These are phyloP conservation scores for Hansenula sp. DNA, from an alignment of 1,139 yeast genomes.

Conservation along the genomic window DNA sequence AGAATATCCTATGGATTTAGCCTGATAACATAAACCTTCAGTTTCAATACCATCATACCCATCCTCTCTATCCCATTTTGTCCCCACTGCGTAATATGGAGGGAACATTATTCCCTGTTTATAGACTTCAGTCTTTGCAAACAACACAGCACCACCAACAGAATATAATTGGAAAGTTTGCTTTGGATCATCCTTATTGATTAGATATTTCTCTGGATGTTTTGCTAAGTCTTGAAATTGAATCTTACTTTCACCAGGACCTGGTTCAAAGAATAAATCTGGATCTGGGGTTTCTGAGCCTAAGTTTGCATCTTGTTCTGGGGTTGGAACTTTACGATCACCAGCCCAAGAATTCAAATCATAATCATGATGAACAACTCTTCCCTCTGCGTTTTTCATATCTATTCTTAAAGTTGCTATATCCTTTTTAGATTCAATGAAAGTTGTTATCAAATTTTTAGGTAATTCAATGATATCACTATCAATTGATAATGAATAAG, in stretches of 20 bases:
- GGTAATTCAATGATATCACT: conserved; percentile 36
- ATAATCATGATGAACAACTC: conserved; percentile 26
- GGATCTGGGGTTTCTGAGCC: conserved; percentile 34
- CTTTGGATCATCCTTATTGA: conserved; percentile 11
- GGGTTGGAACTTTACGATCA: conserved; percentile 33
- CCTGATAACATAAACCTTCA: conserved; percentile 47
- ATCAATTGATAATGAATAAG: conserved; percentile 41
- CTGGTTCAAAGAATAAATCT: conserved; percentile 36
- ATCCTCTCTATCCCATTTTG: conserved; percentile 41
- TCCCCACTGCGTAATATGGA: conserved; percentile 41
- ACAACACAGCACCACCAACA: conserved; percentile 48
- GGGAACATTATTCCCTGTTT: conserved; percentile 46
- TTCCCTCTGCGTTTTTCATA: conserved; percentile 10
- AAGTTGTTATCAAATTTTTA: conserved; percentile 29
- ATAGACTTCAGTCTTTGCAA: conserved; percentile 37
- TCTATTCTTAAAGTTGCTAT: conserved; percentile 39
- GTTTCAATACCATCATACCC: conserved; percentile 54
- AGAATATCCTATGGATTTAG: conserved; percentile 38
- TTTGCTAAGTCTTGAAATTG: conserved; percentile 30
- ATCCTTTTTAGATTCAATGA: conserved; percentile 34
- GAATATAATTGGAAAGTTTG: conserved; percentile 35
- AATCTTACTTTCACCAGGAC: conserved; percentile 31
- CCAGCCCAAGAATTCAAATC: conserved; percentile 50
- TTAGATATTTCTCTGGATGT: conserved; percentile 15
- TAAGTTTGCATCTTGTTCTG: conserved; percentile 28